These are phyloP conservation scores for Pyrenochaeta sp. DNA, from an alignment of 2,329 filamentous ascomycete genomes.

Conservation along the genomic window DNA sequence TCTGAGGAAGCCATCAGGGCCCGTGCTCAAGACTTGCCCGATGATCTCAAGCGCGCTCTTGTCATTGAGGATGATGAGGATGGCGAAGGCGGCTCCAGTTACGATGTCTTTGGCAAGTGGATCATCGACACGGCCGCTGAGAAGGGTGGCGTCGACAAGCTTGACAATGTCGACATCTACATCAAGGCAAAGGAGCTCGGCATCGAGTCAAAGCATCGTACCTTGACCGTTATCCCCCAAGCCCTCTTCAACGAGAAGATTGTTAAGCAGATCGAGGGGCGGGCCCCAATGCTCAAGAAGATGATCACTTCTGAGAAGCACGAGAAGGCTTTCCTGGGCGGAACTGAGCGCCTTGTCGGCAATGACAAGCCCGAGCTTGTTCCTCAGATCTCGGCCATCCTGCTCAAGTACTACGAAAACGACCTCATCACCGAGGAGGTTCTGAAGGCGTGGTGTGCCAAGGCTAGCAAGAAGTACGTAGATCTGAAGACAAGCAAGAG, in stretches of 20 bases:
- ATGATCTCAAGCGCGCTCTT: constrained; percentile 91
- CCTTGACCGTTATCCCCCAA: constrained; percentile 88
- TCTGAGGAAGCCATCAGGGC: constrained; percentile 95
- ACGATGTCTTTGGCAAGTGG: constrained; percentile 94
- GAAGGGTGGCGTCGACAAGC: constrained; percentile 75
- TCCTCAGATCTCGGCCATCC: constrained; percentile 80
- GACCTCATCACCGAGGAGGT: constrained; percentile 90
- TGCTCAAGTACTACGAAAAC: constrained; percentile 89
- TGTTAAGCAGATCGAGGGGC: constrained; percentile 83
- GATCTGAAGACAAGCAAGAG: constrained; percentile 90
- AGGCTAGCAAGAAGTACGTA: constrained; percentile 98
- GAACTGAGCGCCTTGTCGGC: constrained; percentile 90
- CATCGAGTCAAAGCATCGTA: constrained; percentile 94
- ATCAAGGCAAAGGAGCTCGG: constrained; percentile 96
- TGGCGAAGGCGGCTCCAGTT: constrained; percentile 81
- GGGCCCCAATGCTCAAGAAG: constrained; percentile 89
- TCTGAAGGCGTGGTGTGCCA: constrained; percentile 88
- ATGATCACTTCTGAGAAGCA: constrained; percentile 90
- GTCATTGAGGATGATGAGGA: constrained; percentile 84
- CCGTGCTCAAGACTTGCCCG: constrained; percentile 90
- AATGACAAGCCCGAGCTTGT: constrained; percentile 83
- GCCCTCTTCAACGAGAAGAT: constrained; percentile 94
- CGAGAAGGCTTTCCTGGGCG: constrained; percentile 93
- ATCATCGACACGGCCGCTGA: constrained; percentile 78
- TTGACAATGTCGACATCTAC: constrained; percentile 91